Conservation (phyloP, 164 flowering plant species). For the Vitis vinifera region DNA sequence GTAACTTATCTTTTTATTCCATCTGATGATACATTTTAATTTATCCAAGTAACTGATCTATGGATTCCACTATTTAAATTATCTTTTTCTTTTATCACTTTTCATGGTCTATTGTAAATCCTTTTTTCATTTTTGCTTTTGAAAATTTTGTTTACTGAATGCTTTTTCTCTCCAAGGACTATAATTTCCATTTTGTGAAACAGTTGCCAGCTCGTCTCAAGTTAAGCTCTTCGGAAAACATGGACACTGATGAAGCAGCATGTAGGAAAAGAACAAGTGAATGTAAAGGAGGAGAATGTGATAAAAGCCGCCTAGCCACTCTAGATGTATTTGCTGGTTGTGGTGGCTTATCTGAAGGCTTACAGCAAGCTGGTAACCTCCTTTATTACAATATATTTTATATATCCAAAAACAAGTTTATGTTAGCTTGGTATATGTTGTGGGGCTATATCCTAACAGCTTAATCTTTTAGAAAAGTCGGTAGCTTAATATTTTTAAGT, state of each 20-base stretch:
- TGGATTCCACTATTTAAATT: too few relatives aligned
- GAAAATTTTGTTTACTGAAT: too few relatives aligned
- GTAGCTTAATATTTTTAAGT: too few relatives aligned
- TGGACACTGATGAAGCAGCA: constrained; percentile 31
- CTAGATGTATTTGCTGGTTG: constrained; percentile 98
- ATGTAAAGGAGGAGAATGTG: constrained; percentile 59
- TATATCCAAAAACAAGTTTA: too few relatives aligned
- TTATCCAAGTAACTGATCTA: too few relatives aligned
- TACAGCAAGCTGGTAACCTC: constrained; percentile 63
- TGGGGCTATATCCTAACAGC: too few relatives aligned
- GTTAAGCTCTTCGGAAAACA: constrained; percentile 37
- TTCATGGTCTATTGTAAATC: neutral
- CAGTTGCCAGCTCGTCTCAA: constrained; percentile 70
- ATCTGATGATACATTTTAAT: too few relatives aligned
- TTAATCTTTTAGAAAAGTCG: too few relatives aligned
- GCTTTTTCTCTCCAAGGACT: too few relatives aligned
- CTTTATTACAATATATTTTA: neutral
- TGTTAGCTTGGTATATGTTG: too few relatives aligned
- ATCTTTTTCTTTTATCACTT: too few relatives aligned
- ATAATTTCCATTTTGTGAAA: constrained; percentile 1
- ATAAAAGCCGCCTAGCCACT: constrained; percentile 56
- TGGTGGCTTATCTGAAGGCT: constrained; percentile 94
- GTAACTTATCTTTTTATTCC: constrained; percentile 26
- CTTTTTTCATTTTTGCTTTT: too few relatives aligned
- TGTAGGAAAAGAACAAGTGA: constrained; percentile 77